A percentile compares a stretch with the other conserved stretches of the same genome.
Conservation (phyloP, 2,329 filamentous ascomycete species). For the Lecanosticta acicola region DNA sequence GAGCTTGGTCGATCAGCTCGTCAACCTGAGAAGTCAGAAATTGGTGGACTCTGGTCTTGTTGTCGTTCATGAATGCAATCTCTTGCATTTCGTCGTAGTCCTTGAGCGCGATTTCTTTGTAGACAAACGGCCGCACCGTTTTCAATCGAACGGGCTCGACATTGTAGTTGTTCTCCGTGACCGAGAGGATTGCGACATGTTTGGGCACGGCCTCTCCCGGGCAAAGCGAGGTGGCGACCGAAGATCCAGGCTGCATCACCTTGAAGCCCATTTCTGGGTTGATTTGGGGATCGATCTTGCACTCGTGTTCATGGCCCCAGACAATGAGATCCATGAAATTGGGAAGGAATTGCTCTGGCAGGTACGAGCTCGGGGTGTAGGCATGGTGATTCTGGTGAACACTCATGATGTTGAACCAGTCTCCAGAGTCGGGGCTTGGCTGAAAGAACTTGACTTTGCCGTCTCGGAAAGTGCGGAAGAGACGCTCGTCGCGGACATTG, state of each 20-base stretch:
- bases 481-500: slow-evolving; percentile 90
- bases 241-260: slow-evolving; percentile 96
- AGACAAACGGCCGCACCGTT: slow-evolving; percentile 84
- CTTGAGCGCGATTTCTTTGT: slow-evolving; percentile 70
- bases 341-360: slow-evolving; percentile 88
- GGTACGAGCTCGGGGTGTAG: slow-evolving; percentile 84
- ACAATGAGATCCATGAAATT: slow-evolving; percentile 86
- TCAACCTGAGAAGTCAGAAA: slow-evolving; percentile 74
- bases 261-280: slow-evolving; percentile 88
- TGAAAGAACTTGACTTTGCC: slow-evolving; percentile 91
- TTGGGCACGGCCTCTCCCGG: slow-evolving; percentile 87
- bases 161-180: slow-evolving; percentile 72
- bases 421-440: slow-evolving; percentile 68
- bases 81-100: slow-evolving; percentile 71
- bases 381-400: slow-evolving; percentile 96
- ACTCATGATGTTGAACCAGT: slow-evolving; percentile 95
- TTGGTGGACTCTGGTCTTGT: slow-evolving; percentile 71
- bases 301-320: slow-evolving; percentile 98
- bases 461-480: slow-evolving; percentile 90
- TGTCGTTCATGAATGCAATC: slow-evolving; percentile 74
- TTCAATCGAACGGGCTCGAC: slow-evolving; percentile 78
- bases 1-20: slow-evolving; percentile 80
- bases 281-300: slow-evolving; percentile 72
- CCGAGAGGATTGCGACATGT: slow-evolving; percentile 76
- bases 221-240: slow-evolving; percentile 86